These are phyloP conservation scores for Bondarzewia mesenterica DNA, from an alignment of 1,284 basidiomycete genomes.

Conservation along the genomic window DNA sequence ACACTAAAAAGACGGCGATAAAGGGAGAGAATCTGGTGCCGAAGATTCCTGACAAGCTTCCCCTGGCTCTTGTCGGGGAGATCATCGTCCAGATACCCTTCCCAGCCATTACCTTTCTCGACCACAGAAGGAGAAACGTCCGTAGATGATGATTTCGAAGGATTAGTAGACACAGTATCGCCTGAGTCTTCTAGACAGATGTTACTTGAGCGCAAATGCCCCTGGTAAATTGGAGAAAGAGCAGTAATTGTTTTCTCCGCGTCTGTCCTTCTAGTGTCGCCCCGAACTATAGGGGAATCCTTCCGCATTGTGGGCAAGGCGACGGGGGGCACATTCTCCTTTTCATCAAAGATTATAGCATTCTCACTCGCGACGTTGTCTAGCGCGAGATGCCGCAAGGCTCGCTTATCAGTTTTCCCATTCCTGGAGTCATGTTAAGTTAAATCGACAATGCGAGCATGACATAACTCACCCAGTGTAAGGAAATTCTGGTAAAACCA, in stretches of 20 bases:
- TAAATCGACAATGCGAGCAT: background rate
- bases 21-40: conserved; percentile 44
- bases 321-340: conserved; percentile 9
- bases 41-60: conserved; percentile 39
- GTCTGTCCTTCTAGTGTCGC: background rate
- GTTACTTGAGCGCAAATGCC: background rate
- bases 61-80: conserved; percentile 44
- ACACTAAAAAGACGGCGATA: conserved; percentile 52
- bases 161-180: background rate
- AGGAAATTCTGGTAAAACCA: conserved; percentile 37
- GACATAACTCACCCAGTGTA: conserved; percentile 33
- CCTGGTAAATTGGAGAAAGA: conserved; percentile 1
- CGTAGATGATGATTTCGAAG: background rate
- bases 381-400: conserved; percentile 35
- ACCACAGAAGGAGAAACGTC: conserved; percentile 11
- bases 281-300: conserved; percentile 1
- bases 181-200: background rate
- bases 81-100: conserved; percentile 41
- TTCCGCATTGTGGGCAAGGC: conserved; percentile 9
- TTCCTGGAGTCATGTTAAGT: conserved; percentile 24
- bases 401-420: conserved; percentile 46
- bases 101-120: conserved; percentile 31
- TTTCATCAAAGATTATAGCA: conserved; percentile 12
- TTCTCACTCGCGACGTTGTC: conserved; percentile 14
- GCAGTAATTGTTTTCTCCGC: background rate